phyloP scores from a whole-genome alignment of 1,139 yeast species.

The Yamadazyma atlantica region DNA sequence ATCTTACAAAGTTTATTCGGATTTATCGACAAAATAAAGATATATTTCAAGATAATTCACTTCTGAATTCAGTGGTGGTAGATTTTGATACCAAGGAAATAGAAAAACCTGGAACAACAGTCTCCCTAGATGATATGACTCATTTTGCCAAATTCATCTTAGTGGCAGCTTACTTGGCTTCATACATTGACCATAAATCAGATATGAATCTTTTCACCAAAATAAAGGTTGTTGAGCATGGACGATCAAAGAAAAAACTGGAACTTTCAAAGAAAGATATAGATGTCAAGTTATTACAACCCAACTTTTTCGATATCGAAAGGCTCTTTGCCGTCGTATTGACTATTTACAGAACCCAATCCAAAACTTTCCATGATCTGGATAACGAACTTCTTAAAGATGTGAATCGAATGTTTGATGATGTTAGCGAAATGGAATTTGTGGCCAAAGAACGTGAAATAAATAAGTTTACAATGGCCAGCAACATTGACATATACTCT shows the following conservation, averaged over 20 bases:
- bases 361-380: conserved; percentile 28
- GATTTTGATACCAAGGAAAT: conserved; percentile 26
- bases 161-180: conserved; percentile 70
- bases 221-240: conserved; percentile 47
- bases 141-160: conserved; percentile 58
- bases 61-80: conserved; percentile 31
- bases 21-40: conserved; percentile 45
- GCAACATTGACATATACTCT: conserved; percentile 49
- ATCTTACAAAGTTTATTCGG: conserved; percentile 41
- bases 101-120: conserved; percentile 21
- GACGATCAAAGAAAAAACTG: conserved; percentile 31
- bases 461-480: conserved; percentile 34
- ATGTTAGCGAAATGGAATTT: conserved; percentile 30
- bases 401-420: conserved; percentile 21
- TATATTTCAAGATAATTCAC: conserved; percentile 42
- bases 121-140: conserved; percentile 42
- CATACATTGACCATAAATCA: conserved; percentile 58
- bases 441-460: conserved; percentile 32
- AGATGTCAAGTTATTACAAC: conserved; percentile 55
- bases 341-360: conserved; percentile 50
- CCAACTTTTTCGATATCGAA: conserved; percentile 66
- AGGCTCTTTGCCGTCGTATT: conserved; percentile 65
- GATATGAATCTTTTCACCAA: conserved; percentile 64
- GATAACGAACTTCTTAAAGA: conserved; percentile 13
- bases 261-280: conserved; percentile 44